phyloP scores from a whole-genome alignment of 352 stramenopile genomes.

The Phytophthora agathidicida region DNA sequence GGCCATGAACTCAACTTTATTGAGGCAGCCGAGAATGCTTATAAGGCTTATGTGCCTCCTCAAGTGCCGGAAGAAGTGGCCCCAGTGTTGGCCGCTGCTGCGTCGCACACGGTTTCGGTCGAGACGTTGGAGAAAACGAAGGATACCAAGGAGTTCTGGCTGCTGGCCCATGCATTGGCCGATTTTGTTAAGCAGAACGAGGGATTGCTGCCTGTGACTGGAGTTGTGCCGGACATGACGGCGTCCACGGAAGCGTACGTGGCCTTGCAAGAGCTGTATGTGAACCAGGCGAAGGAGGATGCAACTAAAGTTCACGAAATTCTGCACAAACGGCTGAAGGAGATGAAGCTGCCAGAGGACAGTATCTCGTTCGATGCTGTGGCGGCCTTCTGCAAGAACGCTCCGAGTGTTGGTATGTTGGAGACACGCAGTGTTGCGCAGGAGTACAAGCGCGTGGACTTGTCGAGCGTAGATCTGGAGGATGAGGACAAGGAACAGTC shows the following conservation, averaged over 20 bases:
- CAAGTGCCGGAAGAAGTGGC: slow-evolving; percentile 85
- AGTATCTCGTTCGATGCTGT: slow-evolving; percentile 74
- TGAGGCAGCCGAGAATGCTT: slow-evolving; percentile 93
- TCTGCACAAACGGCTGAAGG: slow-evolving; percentile 36
- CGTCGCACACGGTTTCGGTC: slow-evolving; percentile 22
- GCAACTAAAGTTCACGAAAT: slow-evolving; percentile 44
- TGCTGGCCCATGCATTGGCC: slow-evolving; percentile 72
- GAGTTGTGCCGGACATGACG: slow-evolving; percentile 97
- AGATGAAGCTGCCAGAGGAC: slow-evolving; percentile 35
- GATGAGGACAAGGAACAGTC: slow-evolving; percentile 89
- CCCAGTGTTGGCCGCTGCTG: slow-evolving; percentile 54
- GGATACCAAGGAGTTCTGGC: slow-evolving; percentile 75
- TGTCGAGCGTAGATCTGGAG: slow-evolving; percentile 74
- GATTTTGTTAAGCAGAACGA: slow-evolving; percentile 82
- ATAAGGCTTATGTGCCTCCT: slow-evolving; percentile 90
- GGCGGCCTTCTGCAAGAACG: slow-evolving; percentile 93
- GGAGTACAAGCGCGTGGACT: slow-evolving; percentile 78
- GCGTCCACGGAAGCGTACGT: slow-evolving; percentile 95
- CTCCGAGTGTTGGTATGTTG: slow-evolving; percentile 84
- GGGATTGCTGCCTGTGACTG: slow-evolving; percentile 83
- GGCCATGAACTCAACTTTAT: slow-evolving; percentile 96
- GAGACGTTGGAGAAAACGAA: slow-evolving; percentile 43
- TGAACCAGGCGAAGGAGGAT: slow-evolving; percentile 87
- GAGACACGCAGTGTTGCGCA: slow-evolving; percentile 82
- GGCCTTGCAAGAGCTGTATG: slow-evolving; percentile 94